Percentiles rank a stretch among this genome's conserved stretches.
Conservation (phyloP, 768 basidiomycete genomes). For the Mycena belliarum region DNA sequence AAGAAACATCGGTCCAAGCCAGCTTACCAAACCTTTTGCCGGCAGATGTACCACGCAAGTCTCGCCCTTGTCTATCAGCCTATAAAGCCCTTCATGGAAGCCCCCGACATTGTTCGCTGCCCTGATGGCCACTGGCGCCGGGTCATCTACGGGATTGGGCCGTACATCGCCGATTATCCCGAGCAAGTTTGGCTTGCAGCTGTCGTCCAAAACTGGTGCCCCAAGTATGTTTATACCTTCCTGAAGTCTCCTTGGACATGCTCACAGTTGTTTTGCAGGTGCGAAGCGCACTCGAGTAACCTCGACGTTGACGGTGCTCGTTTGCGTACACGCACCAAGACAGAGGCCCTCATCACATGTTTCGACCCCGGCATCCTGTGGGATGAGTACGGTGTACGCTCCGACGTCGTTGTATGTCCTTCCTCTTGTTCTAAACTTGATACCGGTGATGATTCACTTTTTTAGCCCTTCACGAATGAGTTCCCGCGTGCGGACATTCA, state of each 20-base stretch:
- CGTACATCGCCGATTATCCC: conserved; percentile 33
- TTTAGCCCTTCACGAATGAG: conserved; percentile 25
- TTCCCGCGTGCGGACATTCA: conserved; percentile 21
- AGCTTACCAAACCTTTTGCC: conserved; percentile 23
- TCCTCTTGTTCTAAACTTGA: no score
- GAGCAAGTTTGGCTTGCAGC: conserved; percentile 28
- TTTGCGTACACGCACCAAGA: not conserved
- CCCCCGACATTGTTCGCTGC: conserved; percentile 22
- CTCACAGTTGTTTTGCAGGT: not conserved
- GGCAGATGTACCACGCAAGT: conserved; percentile 26
- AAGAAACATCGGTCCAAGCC: conserved; percentile 14
- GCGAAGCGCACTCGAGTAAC: not conserved
- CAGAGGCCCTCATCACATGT: not conserved
- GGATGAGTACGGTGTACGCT: not conserved
- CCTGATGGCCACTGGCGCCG: conserved; percentile 29
- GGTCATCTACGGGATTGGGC: conserved; percentile 27
- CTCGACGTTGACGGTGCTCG: not conserved
- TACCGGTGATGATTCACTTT: not conserved
- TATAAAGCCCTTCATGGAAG: conserved; percentile 24
- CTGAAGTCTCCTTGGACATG: not conserved
- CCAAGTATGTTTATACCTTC: conserved; percentile 1
- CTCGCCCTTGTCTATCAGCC: conserved; percentile 21
- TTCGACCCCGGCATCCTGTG: not conserved
- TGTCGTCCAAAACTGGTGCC: conserved; percentile 29
- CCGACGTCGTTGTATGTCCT: not conserved